Evolutionary conservation across 169 alveolate genomes (phyloP), one percentile per base, ranked within the genome.

Genomic region (Theileria luwenshuni): DNA sequence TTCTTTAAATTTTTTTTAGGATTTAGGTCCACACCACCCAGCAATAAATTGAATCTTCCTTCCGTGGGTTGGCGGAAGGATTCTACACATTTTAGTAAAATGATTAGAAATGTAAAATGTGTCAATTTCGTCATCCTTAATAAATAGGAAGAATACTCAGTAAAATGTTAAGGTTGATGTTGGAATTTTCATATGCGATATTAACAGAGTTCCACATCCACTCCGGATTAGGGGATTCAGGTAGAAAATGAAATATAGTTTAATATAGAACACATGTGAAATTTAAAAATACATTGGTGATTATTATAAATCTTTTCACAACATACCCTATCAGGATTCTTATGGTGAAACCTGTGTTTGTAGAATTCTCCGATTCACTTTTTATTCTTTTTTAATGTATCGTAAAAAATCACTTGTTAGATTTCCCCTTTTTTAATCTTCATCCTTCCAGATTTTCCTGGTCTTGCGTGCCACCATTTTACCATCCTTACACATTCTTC

Each of bases 341-440:
- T 56, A 56, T 56, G 65, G 65, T 56, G 65, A 38, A 38, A 10
- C n/a, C n/a, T n/a, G n/a, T n/a, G n/a, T n/a, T n/a, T n/a, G n/a
- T n/a, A n/a, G n/a, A n/a, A n/a, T n/a, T n/a, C n/a, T n/a, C n/a
- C n/a, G n/a, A n/a, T n/a, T n/a, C n/a, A n/a, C n/a, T n/a, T n/a
- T n/a, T n/a, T n/a, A n/a, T n/a, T n/a, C n/a, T n/a, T n/a, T n/a
- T n/a, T n/a, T n/a, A n/a, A n/a, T n/a, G n/a, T n/a, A n/a, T n/a
- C n/a, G n/a, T n/a, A n/a, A n/a, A n/a, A n/a, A n/a, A n/a, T n/a
- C n/a, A n/a, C n/a, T n/a, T n/a, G n/a, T n/a, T n/a, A n/a, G n/a
- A n/a, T n/a, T n/a, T n/a, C n/a, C n/a, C n/a, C n/a, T n/a, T n/a
- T n/a, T n/a, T n/a, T n/a, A n/a, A n/a, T n/a, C n/a, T n/a, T n/a